Evolutionary conservation across 169 alveolate genomes (phyloP).

Genomic region (Eimeria falciformis): DNA sequence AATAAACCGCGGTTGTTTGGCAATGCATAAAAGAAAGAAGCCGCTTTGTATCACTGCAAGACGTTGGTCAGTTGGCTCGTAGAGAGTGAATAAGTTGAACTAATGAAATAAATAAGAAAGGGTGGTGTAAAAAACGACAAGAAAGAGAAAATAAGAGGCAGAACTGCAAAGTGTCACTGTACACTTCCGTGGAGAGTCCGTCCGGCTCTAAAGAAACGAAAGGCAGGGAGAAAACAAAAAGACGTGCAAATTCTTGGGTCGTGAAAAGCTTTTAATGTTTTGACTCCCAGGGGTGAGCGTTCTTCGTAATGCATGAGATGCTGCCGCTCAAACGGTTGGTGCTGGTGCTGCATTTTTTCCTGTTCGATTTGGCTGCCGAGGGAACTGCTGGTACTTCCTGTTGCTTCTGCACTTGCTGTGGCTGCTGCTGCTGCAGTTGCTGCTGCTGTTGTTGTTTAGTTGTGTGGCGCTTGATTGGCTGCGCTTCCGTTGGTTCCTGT

Average conservation of each 20-base stretch:
- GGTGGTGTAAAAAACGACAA: too few relatives aligned
- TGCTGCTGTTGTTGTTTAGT: conserved; percentile 14
- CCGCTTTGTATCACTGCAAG: too few relatives aligned
- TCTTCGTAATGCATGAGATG: neutral
- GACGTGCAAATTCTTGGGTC: neutral
- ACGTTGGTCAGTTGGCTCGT: too few relatives aligned
- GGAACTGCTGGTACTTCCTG: neutral
- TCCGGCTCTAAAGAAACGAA: too few relatives aligned
- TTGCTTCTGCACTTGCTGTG: neutral
- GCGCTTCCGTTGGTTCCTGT: neutral
- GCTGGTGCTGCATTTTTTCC: neutral
- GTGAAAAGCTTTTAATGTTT: neutral
- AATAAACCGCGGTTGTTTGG: neutral
- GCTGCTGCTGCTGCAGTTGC: conserved; percentile 15
- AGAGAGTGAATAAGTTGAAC: too few relatives aligned
- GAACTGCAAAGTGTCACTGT: neutral
- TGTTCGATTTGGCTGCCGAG: neutral
- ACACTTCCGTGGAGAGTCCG: too few relatives aligned
- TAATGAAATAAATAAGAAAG: too few relatives aligned
- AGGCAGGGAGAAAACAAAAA: too few relatives aligned
- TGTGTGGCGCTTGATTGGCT: neutral
- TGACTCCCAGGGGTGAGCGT: neutral
- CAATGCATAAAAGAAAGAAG: neutral
- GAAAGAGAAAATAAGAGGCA: neutral
- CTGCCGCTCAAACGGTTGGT: conserved; percentile 4